Base-by-base conservation (phyloP, 1,284 basidiomycete species). In the Chalciporus sp. region DNA sequence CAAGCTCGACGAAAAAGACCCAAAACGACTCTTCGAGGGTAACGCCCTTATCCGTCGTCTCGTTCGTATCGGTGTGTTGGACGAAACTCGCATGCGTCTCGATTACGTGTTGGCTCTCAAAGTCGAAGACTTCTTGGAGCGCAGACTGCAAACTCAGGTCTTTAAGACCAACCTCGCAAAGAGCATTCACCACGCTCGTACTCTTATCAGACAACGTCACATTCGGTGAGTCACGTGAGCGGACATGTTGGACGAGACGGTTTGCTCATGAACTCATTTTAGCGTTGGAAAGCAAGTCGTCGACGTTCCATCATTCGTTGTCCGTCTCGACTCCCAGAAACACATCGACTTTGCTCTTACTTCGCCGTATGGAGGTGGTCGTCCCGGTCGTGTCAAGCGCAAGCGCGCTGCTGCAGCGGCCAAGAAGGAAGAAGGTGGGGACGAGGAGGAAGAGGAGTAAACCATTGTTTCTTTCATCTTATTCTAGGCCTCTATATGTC, bases 121-220 rank as follows among this genome's bases (percentile, higher is more conserved):
- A 84, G 90, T 98, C 67, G 96, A 99, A 79, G 96, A 99, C 79
- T 99, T 99, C 89, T 90, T 99, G 86, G 97, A 99, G 85, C 88
- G 97, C 68, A 83, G 97, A 68, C 81, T 99, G 68, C 97, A 99
- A 82, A 99, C 97, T 53, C 97, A 98, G 82, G 97, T 99, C 68
- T 99, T 98, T 92, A 99, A 99, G 86, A 88, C 85, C 62, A 95
- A 95, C 66, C 84, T 99, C 63, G 97, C 97, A 60, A 98, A 98
- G 88, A 91, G 87, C 66, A 98, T 99, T 69, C 97, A 99, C 78
- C 97, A 99, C 76, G 97, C 97, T 54, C 92, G 96, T 79, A 94
- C 96, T 62, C 84, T 99, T 70, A 99, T 99, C 80, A 84, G 92
- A 73, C 97, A 99, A 79, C 83, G 96, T 66, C 94, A 96, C 82